phyloP scores from a whole-genome alignment of 768 basidiomycete genomes.

The Rhizopogon salebrosus region DNA sequence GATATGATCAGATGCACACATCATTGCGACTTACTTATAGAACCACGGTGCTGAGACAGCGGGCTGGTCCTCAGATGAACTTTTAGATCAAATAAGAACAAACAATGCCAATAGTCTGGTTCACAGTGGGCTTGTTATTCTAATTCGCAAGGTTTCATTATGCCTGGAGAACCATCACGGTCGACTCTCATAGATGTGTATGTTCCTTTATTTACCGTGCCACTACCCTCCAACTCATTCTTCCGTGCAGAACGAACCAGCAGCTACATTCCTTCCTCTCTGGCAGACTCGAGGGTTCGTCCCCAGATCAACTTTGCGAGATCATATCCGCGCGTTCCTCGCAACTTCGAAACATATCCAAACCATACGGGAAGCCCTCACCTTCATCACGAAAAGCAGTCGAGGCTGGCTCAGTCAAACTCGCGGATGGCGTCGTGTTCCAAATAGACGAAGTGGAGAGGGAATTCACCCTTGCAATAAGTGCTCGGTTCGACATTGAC shows the following conservation, averaged over 20 bases:
- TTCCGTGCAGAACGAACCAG: slow-evolving; percentile 49
- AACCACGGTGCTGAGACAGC: slow-evolving; percentile 8
- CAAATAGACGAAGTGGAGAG: slow-evolving; percentile 67
- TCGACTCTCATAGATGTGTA: slow-evolving; percentile 72
- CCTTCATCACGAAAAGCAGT: slow-evolving; percentile 61
- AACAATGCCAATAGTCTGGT: slow-evolving; percentile 11
- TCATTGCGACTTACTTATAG: too few species aligned
- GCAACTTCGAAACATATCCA: slow-evolving; percentile 51
- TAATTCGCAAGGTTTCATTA: slow-evolving; percentile 13
- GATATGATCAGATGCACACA: too few species aligned
- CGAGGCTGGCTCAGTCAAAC: slow-evolving; percentile 59
- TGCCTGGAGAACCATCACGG: slow-evolving; percentile 47
- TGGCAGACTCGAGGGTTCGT: slow-evolving; percentile 54
- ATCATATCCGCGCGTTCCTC: slow-evolving; percentile 52
- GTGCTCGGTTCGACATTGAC: slow-evolving; percentile 69
- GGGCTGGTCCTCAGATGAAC: too few species aligned
- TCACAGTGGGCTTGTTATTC: slow-evolving; percentile 2
- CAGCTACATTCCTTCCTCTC: slow-evolving; percentile 57
- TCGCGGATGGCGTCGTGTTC: slow-evolving; percentile 61
- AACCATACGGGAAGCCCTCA: slow-evolving; percentile 68
- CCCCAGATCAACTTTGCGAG: slow-evolving; percentile 52
- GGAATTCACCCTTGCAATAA: slow-evolving; percentile 66
- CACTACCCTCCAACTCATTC: not conserved
- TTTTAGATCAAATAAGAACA: slow-evolving; percentile 17
- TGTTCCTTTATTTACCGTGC: slow-evolving; percentile 2